A percentile compares a stretch with the other conserved stretches of the same genome.
Conservation (phyloP, 345 rosid species). For the Eutrema japonicum region DNA sequence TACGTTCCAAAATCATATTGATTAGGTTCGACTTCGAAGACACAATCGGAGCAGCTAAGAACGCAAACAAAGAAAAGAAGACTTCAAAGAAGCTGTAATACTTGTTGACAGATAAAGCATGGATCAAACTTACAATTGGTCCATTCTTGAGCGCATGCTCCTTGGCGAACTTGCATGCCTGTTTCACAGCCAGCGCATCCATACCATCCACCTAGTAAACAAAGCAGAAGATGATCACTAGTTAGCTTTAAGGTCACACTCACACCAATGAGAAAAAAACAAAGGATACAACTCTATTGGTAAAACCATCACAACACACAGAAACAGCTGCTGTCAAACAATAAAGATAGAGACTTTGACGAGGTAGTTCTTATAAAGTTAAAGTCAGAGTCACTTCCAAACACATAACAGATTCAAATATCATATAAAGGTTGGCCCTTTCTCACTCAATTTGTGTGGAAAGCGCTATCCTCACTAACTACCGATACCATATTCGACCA, state of each 20-base stretch:
- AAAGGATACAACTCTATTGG: conserved; percentile 1
- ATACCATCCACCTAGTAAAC: conserved; percentile 85
- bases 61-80: not conserved
- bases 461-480: not conserved
- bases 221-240: conserved; percentile 11
- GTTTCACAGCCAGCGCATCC: conserved; percentile 97
- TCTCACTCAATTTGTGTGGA: conserved; percentile 3
- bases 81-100: conserved; percentile 2
- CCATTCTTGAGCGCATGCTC: conserved; percentile 92
- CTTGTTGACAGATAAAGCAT: not conserved
- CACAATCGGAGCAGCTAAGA: not conserved
- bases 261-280: conserved; percentile 2
- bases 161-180: conserved; percentile 95
- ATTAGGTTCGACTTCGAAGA: not conserved
- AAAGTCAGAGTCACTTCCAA: not conserved
- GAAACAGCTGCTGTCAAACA: not conserved
- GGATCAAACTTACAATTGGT: conserved; percentile 77
- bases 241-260: conserved; percentile 19
- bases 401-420: not conserved
- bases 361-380: not conserved
- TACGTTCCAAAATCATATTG: not conserved
- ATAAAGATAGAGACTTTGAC: conserved; percentile 13
- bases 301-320: not conserved
- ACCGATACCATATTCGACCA: not conserved
- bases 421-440: not conserved